Evolutionary conservation across 257 asterid genomes (phyloP).

Genomic region (Parsonsia alboflavescens): DNA sequence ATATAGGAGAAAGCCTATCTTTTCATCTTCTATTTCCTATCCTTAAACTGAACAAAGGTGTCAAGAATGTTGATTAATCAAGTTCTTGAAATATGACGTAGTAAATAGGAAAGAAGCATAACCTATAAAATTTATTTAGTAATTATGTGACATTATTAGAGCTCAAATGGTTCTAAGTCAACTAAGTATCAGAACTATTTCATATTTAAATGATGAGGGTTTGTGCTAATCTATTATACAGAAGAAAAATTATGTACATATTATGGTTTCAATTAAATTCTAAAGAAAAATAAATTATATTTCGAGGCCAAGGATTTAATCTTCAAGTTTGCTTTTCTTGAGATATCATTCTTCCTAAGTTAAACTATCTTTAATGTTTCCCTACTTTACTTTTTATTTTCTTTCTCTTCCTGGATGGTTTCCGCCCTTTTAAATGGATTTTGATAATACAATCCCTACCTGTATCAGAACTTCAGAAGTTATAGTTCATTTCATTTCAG

Average conservation of each 20-base stretch:
- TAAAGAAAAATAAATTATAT: background rate
- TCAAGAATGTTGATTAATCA: background rate
- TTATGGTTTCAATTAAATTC: background rate
- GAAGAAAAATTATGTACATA: background rate
- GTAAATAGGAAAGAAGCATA: background rate
- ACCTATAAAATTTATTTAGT: background rate
- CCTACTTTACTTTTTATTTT: background rate
- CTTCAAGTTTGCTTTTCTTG: background rate
- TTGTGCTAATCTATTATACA: background rate
- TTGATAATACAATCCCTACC: background rate
- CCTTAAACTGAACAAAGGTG: background rate
- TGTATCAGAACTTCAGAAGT: background rate
- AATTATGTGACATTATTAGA: background rate
- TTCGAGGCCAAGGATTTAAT: background rate
- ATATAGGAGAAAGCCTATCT: background rate
- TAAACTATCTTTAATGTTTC: background rate
- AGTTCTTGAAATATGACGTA: background rate
- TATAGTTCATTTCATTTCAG: background rate
- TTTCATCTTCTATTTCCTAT: constrained; percentile 1
- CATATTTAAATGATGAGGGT: background rate
- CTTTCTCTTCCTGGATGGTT: background rate
- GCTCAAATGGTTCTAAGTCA: background rate
- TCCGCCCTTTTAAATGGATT: background rate
- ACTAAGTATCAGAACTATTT: background rate
- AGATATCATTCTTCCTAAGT: background rate